phyloP scores from a whole-genome alignment of 2,329 filamentous ascomycete genomes.

The Colletotrichum falcatum region DNA sequence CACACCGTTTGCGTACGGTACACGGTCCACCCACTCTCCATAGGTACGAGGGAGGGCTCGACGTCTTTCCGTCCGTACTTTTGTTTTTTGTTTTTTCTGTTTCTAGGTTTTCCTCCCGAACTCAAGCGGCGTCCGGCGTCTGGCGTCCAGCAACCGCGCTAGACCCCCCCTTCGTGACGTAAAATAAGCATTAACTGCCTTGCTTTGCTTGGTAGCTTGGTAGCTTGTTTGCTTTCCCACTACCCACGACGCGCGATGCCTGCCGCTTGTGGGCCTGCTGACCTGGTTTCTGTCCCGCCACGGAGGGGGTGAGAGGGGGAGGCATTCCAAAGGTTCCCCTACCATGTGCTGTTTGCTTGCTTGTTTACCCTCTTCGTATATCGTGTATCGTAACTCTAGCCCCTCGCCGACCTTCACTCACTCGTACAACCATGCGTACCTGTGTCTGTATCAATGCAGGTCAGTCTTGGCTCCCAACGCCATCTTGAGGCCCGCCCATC shows the following conservation, averaged over 20 bases:
- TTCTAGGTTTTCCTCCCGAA: background rate
- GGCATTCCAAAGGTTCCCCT: background rate
- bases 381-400: background rate
- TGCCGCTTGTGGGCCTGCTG: slow-evolving; percentile 33
- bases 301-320: background rate
- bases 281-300: slow-evolving; percentile 5
- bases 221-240: background rate
- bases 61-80: background rate
- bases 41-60: too few relatives aligned
- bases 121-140: background rate
- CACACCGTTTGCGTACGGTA: too few relatives aligned
- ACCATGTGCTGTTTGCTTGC: too few relatives aligned
- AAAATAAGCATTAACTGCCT: slow-evolving; percentile 28
- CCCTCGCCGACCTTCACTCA: background rate
- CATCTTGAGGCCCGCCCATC: slow-evolving; percentile 10
- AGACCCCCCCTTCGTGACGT: slow-evolving; percentile 32
- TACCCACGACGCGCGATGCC: slow-evolving; percentile 6
- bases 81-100: background rate
- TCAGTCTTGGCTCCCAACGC: background rate
- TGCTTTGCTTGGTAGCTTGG: too few relatives aligned
- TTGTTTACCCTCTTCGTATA: background rate
- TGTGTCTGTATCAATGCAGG: background rate
- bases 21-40: too few relatives aligned
- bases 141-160: background rate
- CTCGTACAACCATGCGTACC: background rate